These are phyloP conservation scores for Cladophialophora yegresii DNA, from an alignment of 2,329 filamentous ascomycete genomes.

Conservation along the genomic window DNA sequence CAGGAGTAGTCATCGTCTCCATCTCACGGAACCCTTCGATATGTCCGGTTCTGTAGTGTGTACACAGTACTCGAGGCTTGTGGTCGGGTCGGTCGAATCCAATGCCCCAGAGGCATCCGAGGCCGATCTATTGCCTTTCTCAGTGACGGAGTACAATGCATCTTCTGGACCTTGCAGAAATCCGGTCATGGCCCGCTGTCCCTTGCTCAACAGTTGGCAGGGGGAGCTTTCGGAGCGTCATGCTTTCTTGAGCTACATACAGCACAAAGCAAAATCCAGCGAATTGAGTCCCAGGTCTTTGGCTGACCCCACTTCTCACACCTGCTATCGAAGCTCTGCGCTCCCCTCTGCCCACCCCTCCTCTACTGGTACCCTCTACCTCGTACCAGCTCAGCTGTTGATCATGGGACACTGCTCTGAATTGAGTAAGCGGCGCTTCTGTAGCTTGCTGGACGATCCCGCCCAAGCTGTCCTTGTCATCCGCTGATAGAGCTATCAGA, in stretches of 20 bases:
- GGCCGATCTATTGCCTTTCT: neutral
- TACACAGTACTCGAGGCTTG: neutral
- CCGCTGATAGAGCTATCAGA: constrained; percentile 13
- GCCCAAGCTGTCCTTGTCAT: constrained; percentile 22
- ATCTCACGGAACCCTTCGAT: neutral
- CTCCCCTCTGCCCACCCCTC: constrained; percentile 13
- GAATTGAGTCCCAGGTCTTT: constrained; percentile 13
- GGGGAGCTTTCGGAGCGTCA: constrained; percentile 3
- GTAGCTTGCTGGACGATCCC: constrained; percentile 14
- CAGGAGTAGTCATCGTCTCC: neutral
- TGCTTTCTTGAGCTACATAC: neutral
- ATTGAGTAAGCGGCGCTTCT: constrained; percentile 27
- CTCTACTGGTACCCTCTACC: neutral
- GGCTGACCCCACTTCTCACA: constrained; percentile 4
- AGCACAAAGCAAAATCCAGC: neutral
- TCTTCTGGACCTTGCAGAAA: constrained; percentile 12
- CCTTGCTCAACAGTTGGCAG: constrained; percentile 7
- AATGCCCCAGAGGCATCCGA: neutral
- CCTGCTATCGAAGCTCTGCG: constrained; percentile 26
- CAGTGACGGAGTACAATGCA: neutral
- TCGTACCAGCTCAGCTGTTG: constrained; percentile 13
- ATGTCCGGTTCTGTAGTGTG: neutral
- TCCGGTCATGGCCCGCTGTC: constrained; percentile 7
- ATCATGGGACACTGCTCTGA: constrained; percentile 30
- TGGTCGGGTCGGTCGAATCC: too few species aligned